Conservation (phyloP, 768 basidiomycete species). For the Daedaleopsis nitida region DNA sequence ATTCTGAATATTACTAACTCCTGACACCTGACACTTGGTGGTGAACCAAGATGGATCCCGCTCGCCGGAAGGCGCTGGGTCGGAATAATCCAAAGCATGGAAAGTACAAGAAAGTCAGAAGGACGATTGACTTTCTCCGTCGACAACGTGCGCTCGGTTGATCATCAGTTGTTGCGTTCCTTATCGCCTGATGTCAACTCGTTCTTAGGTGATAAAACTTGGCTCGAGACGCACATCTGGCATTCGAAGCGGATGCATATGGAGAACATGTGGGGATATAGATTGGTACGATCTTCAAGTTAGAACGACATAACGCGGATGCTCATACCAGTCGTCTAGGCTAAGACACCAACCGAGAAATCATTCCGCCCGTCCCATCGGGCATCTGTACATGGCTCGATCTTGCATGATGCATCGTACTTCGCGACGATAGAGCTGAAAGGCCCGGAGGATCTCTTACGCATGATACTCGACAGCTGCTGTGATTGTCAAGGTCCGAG, state of each 20-base stretch:
- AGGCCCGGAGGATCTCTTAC: constrained; percentile 60
- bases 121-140: constrained; percentile 62
- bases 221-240: constrained; percentile 98
- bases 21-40: neutral
- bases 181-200: neutral
- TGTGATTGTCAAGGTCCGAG: constrained; percentile 66
- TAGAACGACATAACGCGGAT: neutral
- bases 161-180: neutral
- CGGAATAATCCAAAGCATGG: constrained; percentile 64
- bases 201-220: constrained; percentile 72
- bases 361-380: constrained; percentile 90
- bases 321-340: constrained; percentile 44
- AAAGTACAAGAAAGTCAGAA: constrained; percentile 54
- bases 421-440: constrained; percentile 72
- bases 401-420: constrained; percentile 91
- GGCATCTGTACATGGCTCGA: constrained; percentile 81
- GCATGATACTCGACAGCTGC: constrained; percentile 50
- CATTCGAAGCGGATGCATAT: constrained; percentile 97
- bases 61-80: constrained; percentile 41
- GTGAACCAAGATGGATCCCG: constrained; percentile 51
- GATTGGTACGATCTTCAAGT: constrained; percentile 55
- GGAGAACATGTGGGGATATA: constrained; percentile 90
- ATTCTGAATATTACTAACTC: neutral
- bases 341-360: constrained; percentile 88
- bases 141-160: constrained; percentile 64